A percentile compares a stretch with the other conserved stretches of the same genome.
Evolutionary conservation across 345 rosid species (phyloP).

Genomic region (Adansonia digitata): DNA sequence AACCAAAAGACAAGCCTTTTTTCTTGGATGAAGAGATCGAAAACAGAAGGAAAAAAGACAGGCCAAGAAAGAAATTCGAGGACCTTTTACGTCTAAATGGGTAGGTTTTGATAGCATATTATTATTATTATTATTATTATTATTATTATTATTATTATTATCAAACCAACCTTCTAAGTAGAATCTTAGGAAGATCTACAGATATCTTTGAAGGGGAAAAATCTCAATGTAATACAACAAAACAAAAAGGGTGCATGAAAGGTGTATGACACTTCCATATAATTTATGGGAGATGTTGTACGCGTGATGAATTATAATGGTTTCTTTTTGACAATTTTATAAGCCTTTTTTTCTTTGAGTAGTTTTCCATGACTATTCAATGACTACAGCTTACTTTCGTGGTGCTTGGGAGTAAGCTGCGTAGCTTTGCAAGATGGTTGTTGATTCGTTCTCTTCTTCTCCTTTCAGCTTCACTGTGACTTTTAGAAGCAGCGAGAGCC

Average conservation of each 20-base stretch:
- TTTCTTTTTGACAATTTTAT: slow-evolving; percentile 9
- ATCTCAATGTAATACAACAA: slow-evolving; percentile 10
- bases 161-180: slow-evolving; percentile 22
- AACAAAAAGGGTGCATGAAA: slow-evolving; percentile 21
- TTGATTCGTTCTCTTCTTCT: slow-evolving; percentile 93
- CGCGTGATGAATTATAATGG: slow-evolving; percentile 19
- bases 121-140: too few relatives aligned
- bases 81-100: slow-evolving; percentile 20
- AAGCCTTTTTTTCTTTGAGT: neutral
- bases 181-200: slow-evolving; percentile 29
- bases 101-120: slow-evolving; percentile 20
- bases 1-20: slow-evolving; percentile 12
- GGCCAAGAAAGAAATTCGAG: slow-evolving; percentile 19
- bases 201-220: slow-evolving; percentile 15
- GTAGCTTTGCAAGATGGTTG: slow-evolving; percentile 89
- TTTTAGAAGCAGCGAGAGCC: slow-evolving; percentile 96
- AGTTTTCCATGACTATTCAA: neutral
- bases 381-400: slow-evolving; percentile 70
- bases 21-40: slow-evolving; percentile 4
- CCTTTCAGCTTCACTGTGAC: slow-evolving; percentile 98
- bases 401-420: slow-evolving; percentile 91
- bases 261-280: slow-evolving; percentile 8
- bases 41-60: slow-evolving; percentile 1
- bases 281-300: slow-evolving; percentile 16
- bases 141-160: too few relatives aligned